Conservation (phyloP, 2,329 filamentous ascomycete genomes). For the Colletotrichum graminicola region DNA sequence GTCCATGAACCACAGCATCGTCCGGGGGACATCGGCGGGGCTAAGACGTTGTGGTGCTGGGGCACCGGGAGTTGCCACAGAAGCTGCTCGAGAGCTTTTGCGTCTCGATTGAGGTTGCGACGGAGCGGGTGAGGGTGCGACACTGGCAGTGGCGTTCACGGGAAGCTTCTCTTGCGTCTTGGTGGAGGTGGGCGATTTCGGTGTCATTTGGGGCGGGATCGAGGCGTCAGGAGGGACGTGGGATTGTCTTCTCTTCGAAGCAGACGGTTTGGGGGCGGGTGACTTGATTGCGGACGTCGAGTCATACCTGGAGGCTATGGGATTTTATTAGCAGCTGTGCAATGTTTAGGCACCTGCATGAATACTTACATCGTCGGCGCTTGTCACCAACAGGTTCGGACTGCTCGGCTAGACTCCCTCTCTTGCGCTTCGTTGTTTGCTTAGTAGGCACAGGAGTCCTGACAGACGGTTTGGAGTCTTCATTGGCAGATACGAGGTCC, state of each 20-base stretch:
- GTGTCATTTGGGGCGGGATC: background rate
- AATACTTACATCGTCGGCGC: conserved; percentile 29
- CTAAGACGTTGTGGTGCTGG: conserved; percentile 10
- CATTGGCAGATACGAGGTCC: background rate
- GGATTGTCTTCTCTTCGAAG: conserved; percentile 23
- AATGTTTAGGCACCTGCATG: background rate
- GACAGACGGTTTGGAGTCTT: background rate
- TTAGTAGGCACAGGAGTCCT: conserved; percentile 11
- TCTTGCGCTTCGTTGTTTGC: conserved; percentile 26
- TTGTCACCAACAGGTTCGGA: conserved; percentile 16
- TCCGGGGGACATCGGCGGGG: conserved; percentile 36
- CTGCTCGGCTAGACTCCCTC: conserved; percentile 29
- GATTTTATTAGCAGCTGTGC: background rate
- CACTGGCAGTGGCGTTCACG: background rate
- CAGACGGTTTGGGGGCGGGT: conserved; percentile 4
- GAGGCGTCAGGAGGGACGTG: conserved; percentile 7
- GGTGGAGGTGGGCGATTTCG: background rate
- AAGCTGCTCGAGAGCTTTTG: conserved; percentile 19
- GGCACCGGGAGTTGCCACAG: background rate
- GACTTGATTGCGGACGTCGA: conserved; percentile 16
- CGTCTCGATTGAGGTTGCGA: conserved; percentile 6
- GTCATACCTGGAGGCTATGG: conserved; percentile 31
- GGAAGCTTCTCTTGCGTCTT: conserved; percentile 18
- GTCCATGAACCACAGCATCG: conserved; percentile 41
- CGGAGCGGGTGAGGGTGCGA: conserved; percentile 1